Evolutionary conservation across 305 asterid genomes (phyloP), one percentile per base, ranked within the genome.

Genomic region (Rubia tinctorum): DNA sequence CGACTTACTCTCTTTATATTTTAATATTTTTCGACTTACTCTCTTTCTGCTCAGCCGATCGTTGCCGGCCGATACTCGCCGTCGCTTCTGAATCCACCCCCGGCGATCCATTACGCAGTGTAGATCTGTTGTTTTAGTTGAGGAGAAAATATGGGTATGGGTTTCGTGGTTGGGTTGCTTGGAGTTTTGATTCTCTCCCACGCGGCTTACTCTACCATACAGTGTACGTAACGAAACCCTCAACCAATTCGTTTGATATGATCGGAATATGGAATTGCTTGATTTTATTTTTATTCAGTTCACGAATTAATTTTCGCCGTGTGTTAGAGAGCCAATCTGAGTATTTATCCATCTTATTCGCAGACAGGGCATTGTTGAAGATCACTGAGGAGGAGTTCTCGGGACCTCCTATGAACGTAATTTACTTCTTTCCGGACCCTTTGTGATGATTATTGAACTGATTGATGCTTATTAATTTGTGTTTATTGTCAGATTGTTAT

Each of bases 131-230:
- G 49, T 4, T 79, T 75, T 42, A 30, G 12, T 55, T 27, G 39
- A 49, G 56, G 56, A 43, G 4, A 7, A 30, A 73, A 66, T 25
- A 91, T 89, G 97, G 87, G 85, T 8, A 53, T 77, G 14, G 96
- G 96, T 30, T 87, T 86, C 82, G 80, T 80, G 75, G 85, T 87
- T 76, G 97, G 97, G 14, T 76, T 87, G 53, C 55, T 88, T 60
- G 96, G 93, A 67, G 85, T 88, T 78, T 69, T 89, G 49, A 79
- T 89, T 74, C 89, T 91, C 86, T 84, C 85, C 73, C 91, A 88
- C 86, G 92, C 97, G 56, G 92, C 96, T 64, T 91, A 89, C 80
- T 88, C 95, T 70, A 89, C 93, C 49, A 87, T 89, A 68, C 96
- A 89, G 77, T 91, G 97, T 89, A 20, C 23, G 55, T 20, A 10